phyloP scores from a whole-genome alignment of 371 early-diverging fungal species.

The Entomophthora muscae region DNA sequence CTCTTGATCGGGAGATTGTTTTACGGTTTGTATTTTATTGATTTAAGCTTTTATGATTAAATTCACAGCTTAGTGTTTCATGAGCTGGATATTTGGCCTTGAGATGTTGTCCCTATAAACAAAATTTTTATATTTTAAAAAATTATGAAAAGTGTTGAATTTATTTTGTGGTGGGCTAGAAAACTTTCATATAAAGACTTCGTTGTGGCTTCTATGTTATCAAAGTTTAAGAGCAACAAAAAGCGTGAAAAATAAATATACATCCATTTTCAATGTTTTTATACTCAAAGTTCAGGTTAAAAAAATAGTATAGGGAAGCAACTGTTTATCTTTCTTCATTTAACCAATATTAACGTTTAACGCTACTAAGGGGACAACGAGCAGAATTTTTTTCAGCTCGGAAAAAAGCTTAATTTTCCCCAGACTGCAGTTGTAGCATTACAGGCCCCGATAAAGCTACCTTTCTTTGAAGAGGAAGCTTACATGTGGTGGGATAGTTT shows the following conservation, averaged over 20 bases:
- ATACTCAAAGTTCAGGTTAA: background rate
- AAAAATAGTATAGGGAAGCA: background rate
- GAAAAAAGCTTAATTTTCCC: background rate
- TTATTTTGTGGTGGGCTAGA: no score
- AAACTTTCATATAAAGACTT: background rate
- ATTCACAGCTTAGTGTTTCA: background rate
- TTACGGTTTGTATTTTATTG: no score
- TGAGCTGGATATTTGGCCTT: background rate
- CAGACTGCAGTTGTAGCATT: background rate
- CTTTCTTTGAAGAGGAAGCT: background rate
- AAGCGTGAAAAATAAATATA: no score
- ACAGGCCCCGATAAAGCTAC: background rate
- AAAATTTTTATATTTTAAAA: background rate
- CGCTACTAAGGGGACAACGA: background rate
- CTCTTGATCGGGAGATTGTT: no score
- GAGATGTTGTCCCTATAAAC: background rate
- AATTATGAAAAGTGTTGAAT: background rate
- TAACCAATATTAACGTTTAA: background rate
- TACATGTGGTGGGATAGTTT: slow-evolving; percentile 4
- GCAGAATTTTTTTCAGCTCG: background rate
- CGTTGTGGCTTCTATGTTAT: background rate
- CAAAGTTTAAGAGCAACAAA: no score
- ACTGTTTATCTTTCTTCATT: background rate
- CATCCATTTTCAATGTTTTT: background rate
- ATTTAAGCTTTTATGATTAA: background rate